A percentile compares a stretch with the other conserved stretches of the same genome.
These are phyloP conservation scores for Linnemannia exigua DNA, from an alignment of 192 early-diverging fungal genomes.

Conservation along the genomic window DNA sequence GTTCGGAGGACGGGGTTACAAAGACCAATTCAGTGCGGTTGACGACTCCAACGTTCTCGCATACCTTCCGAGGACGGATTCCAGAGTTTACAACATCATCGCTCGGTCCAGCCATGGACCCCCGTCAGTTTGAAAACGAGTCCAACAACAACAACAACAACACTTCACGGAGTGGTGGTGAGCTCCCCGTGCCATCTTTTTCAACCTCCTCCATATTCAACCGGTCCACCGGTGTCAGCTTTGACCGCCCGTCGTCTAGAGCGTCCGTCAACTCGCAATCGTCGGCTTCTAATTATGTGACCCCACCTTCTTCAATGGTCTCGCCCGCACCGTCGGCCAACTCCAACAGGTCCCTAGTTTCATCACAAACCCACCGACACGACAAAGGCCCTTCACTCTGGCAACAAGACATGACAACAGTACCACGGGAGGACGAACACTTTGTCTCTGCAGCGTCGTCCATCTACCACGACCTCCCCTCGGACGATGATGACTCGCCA, in stretches of 20 bases:
- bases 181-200: neutral
- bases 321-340: neutral
- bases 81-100: constrained; percentile 19
- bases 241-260: constrained; percentile 10
- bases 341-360: neutral
- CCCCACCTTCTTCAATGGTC: neutral
- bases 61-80: neutral
- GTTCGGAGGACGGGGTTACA: constrained; percentile 31
- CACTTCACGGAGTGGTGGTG: neutral
- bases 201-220: constrained; percentile 22
- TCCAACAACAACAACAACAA: neutral
- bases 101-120: constrained; percentile 46
- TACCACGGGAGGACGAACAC: neutral
- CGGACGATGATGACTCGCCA: neutral
- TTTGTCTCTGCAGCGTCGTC: neutral
- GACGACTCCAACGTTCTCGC: constrained; percentile 24
- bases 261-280: neutral
- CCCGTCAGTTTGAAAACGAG: constrained; percentile 35
- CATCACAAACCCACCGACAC: neutral
- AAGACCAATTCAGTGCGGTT: constrained; percentile 49
- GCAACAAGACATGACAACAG: neutral
- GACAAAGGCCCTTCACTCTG: neutral
- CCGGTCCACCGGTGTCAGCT: constrained; percentile 12
- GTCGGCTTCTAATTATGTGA: neutral
- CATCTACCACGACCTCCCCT: constrained; percentile 4